phyloP scores from a whole-genome alignment of 78 protist genomes.

The Speleostelium caveatum region DNA sequence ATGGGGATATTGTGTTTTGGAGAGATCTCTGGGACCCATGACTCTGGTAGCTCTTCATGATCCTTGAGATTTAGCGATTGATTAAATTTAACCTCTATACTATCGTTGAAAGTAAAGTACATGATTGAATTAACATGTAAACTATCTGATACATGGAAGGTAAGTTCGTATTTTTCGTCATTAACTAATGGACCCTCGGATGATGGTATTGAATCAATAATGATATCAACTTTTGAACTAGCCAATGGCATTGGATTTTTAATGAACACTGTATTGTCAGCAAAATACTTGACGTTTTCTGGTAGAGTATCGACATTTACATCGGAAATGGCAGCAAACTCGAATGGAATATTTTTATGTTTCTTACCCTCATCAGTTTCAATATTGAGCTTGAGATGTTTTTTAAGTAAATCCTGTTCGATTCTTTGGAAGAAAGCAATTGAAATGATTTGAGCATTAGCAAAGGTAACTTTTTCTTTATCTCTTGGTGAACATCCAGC shows the following conservation, averaged over 20 bases:
- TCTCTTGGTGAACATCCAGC: neutral
- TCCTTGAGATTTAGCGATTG: constrained; percentile 8
- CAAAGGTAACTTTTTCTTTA: neutral
- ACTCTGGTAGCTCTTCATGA: constrained; percentile 2
- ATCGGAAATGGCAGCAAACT: neutral
- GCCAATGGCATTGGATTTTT: constrained; percentile 21
- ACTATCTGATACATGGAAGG: constrained; percentile 35
- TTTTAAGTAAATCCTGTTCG: neutral
- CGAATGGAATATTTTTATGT: neutral
- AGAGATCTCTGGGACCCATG: neutral
- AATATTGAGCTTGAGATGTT: constrained; percentile 5
- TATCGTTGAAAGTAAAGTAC: neutral
- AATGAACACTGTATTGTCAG: neutral
- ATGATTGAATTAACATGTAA: neutral
- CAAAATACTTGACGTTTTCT: neutral
- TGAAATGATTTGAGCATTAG: constrained; percentile 6
- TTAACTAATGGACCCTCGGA: constrained; percentile 18
- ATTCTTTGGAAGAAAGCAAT: constrained; percentile 7
- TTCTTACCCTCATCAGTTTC: constrained; percentile 31
- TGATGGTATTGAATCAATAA: constrained; percentile 35
- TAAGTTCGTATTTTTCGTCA: neutral
- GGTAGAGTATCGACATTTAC: constrained; percentile 13
- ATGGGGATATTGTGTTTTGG: neutral
- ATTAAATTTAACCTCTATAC: constrained; percentile 9
- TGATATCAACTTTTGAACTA: constrained; percentile 5